Base-by-base conservation (phyloP, 352 stramenopile species). In the Pythium sp. region DNA sequence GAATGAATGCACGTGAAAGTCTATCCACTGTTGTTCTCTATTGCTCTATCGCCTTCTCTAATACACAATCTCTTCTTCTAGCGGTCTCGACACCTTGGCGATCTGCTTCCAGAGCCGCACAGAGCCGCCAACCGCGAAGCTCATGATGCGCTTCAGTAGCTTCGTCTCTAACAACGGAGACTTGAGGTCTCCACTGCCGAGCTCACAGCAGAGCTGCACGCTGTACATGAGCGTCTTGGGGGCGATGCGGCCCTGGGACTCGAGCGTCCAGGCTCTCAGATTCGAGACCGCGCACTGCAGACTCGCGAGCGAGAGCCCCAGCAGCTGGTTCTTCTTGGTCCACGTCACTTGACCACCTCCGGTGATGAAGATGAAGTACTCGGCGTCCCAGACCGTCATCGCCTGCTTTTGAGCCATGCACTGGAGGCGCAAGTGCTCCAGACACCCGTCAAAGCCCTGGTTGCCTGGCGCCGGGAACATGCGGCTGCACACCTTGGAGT, bases 301-400 rank as follows among this genome's bases (percentile, higher is more conserved):
- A 38, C 79, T 73, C 0, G 81, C 78, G 2, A 93, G 72, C 2
- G 87, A 80, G 6, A 93, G 73, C 24, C 72, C 64, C 20, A 96
- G 77, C 28, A 96, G 64, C 69, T 83, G 73, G 51, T 72, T 80
- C 76, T 96, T 97, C 63, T 74, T 81, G 12, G 87, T 70, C 65
- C 69, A 80, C 1, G 66, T 81, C n/a, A 92, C 80, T 0, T 67
- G 64, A 0, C 90, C 90, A 3, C 28, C 18, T 1, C 66, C 64
- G 1, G 78, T 73, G 65, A 97, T 76, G 68, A 82, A 92, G 47
- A 94, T 46, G 62, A 96, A 97, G 49, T 82, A 78, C 56, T 93
- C 80, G 46, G 81, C 74, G 68, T 97, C 90, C 90, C 90, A 97
- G 30, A 97, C 66, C 2, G 90, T 96, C 82, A 95, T 90, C 49